Conservation (phyloP, 345 rosid species). For the Eucalyptus cloeziana region DNA sequence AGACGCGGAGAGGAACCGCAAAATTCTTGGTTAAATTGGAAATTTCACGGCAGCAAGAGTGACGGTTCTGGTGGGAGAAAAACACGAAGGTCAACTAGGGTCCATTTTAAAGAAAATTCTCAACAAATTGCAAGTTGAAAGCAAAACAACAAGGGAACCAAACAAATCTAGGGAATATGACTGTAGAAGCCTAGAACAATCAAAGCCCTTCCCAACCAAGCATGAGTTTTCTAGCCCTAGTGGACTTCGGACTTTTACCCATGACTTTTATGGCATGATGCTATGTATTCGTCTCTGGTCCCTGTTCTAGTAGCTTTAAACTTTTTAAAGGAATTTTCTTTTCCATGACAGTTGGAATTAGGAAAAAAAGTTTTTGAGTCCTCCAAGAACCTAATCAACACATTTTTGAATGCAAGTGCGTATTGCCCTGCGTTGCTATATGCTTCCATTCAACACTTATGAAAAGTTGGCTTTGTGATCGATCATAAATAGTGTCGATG, state of each 20-base stretch:
- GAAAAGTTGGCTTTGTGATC: neutral
- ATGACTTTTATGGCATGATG: neutral
- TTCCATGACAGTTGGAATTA: neutral
- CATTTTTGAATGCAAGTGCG: neutral
- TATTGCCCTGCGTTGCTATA: neutral
- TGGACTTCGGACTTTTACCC: neutral
- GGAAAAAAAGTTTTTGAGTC: neutral
- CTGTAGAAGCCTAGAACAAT: neutral
- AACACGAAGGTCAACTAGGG: neutral
- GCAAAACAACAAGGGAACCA: neutral
- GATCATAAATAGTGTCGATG: neutral
- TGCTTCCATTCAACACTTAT: neutral
- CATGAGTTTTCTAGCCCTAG: neutral
- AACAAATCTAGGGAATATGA: neutral
- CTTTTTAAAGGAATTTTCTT: neutral
- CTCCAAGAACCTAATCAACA: neutral
- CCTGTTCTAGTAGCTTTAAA: neutral
- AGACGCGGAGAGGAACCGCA: neutral
- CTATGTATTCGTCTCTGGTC: neutral
- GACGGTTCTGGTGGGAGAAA: neutral
- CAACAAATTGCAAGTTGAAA: neutral
- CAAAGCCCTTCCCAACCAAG: neutral
- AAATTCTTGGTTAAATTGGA: neutral
- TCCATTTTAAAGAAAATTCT: neutral
- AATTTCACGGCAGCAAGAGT: neutral